These are phyloP conservation scores for Penicillium capsulatum DNA, from an alignment of 2,329 filamentous ascomycete species.

Conservation along the genomic window DNA sequence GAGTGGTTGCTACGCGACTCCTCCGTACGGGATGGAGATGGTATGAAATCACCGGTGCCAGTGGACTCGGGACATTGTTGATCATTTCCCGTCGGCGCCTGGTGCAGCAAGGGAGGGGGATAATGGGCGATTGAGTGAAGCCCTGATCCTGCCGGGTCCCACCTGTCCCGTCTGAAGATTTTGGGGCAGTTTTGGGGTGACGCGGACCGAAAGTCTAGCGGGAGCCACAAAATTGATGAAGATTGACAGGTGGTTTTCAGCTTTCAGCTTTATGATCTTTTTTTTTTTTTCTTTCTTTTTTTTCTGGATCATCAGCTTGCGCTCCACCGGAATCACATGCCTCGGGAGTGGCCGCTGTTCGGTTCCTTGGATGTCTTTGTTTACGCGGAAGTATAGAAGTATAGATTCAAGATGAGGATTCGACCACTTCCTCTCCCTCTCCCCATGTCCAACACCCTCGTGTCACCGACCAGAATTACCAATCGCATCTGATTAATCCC, in stretches of 20 bases:
- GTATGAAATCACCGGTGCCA: no score
- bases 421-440: no score
- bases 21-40: no score
- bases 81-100: constrained; percentile 12
- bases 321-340: neutral
- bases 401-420: no score
- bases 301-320: constrained; percentile 5
- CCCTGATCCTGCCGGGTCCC: no score
- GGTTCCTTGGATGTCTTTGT: neutral
- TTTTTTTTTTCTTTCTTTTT: neutral
- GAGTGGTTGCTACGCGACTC: constrained; percentile 8
- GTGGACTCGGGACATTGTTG: constrained; percentile 17
- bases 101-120: neutral
- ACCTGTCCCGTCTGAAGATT: no score
- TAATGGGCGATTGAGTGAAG: no score
- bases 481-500: no score
- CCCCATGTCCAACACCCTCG: no score
- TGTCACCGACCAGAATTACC: no score
- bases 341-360: constrained; percentile 11
- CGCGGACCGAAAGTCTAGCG: constrained; percentile 5
- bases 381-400: neutral
- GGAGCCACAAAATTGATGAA: no score
- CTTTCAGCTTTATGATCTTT: neutral
- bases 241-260: neutral
- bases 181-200: neutral